phyloP scores from a whole-genome alignment of 192 early-diverging fungal species.

The Funneliformis geosporum region DNA sequence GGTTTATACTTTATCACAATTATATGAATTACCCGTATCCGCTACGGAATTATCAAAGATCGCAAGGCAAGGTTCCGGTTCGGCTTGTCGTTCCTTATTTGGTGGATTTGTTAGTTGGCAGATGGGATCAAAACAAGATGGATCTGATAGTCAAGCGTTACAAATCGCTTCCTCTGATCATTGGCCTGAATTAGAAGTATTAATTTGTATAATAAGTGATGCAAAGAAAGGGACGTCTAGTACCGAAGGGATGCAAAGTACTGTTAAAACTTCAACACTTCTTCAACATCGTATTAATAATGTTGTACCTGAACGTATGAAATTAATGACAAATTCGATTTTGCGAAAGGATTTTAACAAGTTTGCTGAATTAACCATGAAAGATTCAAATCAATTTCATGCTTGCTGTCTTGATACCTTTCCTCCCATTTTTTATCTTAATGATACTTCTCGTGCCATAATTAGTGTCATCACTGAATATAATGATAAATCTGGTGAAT shows the following conservation, averaged over 20 bases:
- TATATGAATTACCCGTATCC: constrained; percentile 73
- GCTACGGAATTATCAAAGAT: constrained; percentile 81
- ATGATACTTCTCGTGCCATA: constrained; percentile 90
- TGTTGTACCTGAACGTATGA: constrained; percentile 92
- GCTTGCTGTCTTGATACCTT: constrained; percentile 97
- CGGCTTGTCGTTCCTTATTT: constrained; percentile 95
- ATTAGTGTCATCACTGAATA: constrained; percentile 83
- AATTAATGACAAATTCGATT: constrained; percentile 87
- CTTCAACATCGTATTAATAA: constrained; percentile 78
- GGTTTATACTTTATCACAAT: constrained; percentile 75
- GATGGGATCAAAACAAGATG: constrained; percentile 81
- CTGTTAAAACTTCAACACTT: constrained; percentile 88
- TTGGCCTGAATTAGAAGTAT: constrained; percentile 95
- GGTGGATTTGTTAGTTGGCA: constrained; percentile 99
- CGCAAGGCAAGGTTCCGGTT: constrained; percentile 94
- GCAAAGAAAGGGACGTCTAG: constrained; percentile 88
- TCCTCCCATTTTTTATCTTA: constrained; percentile 98
- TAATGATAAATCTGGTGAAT: constrained; percentile 62
- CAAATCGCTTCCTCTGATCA: constrained; percentile 88
- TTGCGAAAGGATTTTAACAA: constrained; percentile 75
- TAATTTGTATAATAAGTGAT: constrained; percentile 93
- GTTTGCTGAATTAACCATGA: constrained; percentile 97
- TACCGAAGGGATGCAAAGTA: constrained; percentile 96
- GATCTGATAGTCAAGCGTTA: constrained; percentile 83
- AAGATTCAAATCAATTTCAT: constrained; percentile 99